Evolutionary conservation across 805 yeast species (phyloP).

Genomic region (Vanderwaltozyma verrucispora): DNA sequence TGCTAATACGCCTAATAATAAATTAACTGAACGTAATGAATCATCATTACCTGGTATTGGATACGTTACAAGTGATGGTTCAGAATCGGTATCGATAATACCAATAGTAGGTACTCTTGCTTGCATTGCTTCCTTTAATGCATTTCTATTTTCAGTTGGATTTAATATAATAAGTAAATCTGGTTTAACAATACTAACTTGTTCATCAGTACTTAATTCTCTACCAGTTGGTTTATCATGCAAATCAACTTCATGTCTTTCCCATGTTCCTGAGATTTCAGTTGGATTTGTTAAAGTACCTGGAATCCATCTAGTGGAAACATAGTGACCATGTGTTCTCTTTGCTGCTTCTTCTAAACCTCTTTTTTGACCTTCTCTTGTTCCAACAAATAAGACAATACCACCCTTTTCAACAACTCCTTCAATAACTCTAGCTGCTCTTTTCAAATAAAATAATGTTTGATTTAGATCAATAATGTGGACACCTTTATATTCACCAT

Average conservation of each 20-base stretch:
- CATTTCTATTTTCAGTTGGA: slow-evolving; percentile 76
- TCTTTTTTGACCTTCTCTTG: slow-evolving; percentile 65
- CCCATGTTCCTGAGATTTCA: slow-evolving; percentile 48
- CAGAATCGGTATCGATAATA: slow-evolving; percentile 86
- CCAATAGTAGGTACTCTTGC: slow-evolving; percentile 89
- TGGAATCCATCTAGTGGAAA: slow-evolving; percentile 83
- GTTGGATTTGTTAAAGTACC: slow-evolving; percentile 86
- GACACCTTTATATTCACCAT: slow-evolving; percentile 83
- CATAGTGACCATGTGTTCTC: slow-evolving; percentile 70
- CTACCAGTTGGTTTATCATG: slow-evolving; percentile 57
- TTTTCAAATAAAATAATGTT: slow-evolving; percentile 62
- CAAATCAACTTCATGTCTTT: slow-evolving; percentile 68
- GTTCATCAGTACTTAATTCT: slow-evolving; percentile 39
- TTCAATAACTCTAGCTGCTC: slow-evolving; percentile 78
- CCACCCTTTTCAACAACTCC: slow-evolving; percentile 84
- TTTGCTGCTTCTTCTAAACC: slow-evolving; percentile 72
- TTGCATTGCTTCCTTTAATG: slow-evolving; percentile 70
- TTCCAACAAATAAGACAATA: slow-evolving; percentile 72
- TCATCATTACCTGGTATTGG: slow-evolving; percentile 97
- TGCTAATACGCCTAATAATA: slow-evolving; percentile 74
- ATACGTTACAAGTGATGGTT: slow-evolving; percentile 80
- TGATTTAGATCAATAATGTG: slow-evolving; percentile 85
- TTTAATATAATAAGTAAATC: slow-evolving; percentile 80
- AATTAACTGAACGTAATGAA: slow-evolving; percentile 66
- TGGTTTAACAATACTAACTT: slow-evolving; percentile 60